Conservation (phyloP, 805 yeast species). For the Suhomyces faveliae region DNA sequence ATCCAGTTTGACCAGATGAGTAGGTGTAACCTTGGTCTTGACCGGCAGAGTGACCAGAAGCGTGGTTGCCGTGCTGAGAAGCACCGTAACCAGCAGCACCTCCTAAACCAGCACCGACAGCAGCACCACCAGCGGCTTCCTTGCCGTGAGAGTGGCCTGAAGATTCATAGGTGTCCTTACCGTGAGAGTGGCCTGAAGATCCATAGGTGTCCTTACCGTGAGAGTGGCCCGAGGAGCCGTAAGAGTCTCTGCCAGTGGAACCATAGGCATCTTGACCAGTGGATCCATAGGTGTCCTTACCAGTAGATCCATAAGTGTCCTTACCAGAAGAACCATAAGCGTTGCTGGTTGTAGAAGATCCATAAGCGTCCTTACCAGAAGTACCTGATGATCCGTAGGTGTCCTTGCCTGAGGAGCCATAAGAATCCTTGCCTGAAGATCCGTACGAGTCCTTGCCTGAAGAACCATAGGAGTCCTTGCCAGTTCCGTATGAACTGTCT, state of each 20-base stretch:
- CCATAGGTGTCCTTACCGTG: constrained; percentile 1
- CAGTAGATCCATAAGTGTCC: constrained; percentile 12
- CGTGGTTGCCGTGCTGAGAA: neutral
- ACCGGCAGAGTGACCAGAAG: neutral
- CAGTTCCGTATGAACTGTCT: constrained; percentile 1
- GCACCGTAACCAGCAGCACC: constrained; percentile 4
- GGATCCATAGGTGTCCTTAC: neutral
- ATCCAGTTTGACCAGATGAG: neutral
- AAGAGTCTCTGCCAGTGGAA: constrained; percentile 6
- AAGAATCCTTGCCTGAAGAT: constrained; percentile 14
- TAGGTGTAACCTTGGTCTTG: neutral
- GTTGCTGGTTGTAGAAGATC: constrained; percentile 9
- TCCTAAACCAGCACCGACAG: constrained; percentile 2
- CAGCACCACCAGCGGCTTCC: neutral
- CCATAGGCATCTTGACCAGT: neutral
- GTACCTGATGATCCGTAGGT: constrained; percentile 16
- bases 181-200: neutral
- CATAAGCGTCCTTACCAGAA: constrained; percentile 15
- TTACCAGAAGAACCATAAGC: constrained; percentile 5
- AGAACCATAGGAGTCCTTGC: constrained; percentile 5
- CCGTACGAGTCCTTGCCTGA: constrained; percentile 17
- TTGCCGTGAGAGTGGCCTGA: constrained; percentile 3
- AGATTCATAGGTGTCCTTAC: neutral
- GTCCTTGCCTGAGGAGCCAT: constrained; percentile 15
- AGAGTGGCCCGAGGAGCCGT: neutral